Base-by-base conservation (phyloP, 1,284 basidiomycete species). In the Golubevia pallescens region DNA sequence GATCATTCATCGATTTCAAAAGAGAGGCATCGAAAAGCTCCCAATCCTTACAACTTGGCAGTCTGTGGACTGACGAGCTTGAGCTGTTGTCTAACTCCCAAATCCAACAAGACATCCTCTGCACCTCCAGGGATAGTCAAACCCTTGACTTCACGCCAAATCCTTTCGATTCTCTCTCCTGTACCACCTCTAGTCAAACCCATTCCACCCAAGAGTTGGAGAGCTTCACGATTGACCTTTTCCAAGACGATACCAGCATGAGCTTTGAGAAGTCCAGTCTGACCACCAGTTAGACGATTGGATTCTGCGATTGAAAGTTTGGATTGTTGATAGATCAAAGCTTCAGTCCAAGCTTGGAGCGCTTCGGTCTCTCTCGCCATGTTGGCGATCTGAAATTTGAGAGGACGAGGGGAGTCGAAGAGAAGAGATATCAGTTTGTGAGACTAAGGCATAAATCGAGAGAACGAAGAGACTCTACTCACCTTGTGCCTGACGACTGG, bases 351-450 rank as follows among this genome's bases (percentile, higher is more conserved):
- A 32, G 76, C 74, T 38, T 77, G 75, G 16, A 78, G 72, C 2
- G 77, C 77, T 61, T 80, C 77, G 13, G 74, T 69, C 60, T 80
- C 70, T n/a, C 77, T 59, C 1, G 77, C 77, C 73, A 78, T 78
- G 65, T 80, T 65, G 10, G 73, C 77, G 48, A 80, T 66, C 28
- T 28, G 28, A 28, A 28, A 28, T 28, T 28, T 28, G 28, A 28
- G 28, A 28, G 28, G 28, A 28, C 28, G 28, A 28, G 28, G 28
- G 28, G 28, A 28, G 28, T 28, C 28, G 28, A 28, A 28, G 28
- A 28, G 28, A 28, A 28, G 28, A 28, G 28, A 28, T 28, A 28
- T 28, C 28, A 28, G 28, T 28, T 28, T 28, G 28, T 28, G 28
- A 28, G 28, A 28, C 28, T 28, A 28, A 28, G 28, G 28, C 28